Base-by-base conservation (phyloP, 2,329 filamentous ascomycete species). In the Xylaria digitata region DNA sequence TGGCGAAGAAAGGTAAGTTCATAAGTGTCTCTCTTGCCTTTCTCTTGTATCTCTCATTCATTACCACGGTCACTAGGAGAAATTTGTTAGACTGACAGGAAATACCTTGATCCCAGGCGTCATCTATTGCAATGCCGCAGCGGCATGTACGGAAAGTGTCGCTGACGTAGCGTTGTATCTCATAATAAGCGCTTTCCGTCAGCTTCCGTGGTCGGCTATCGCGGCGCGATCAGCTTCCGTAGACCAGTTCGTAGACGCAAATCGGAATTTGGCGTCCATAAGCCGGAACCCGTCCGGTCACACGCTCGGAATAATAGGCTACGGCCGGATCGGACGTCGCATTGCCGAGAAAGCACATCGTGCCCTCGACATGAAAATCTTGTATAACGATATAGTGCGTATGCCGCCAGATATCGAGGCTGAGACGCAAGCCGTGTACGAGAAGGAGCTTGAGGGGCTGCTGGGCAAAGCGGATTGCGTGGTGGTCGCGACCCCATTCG, bases 131-230 rank as follows among this genome's bases (percentile, higher is more conserved):
- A 90, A 60, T 74, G 83, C 85, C 7, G 87, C 87, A 2, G 81
- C 83, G 1, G 87, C 87, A 0, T 88, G 85, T 46, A 86, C 86
- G 0, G 57, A 60, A 34, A 60, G 57, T 17, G 88, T 90, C 1
- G 86, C 87, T 23, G 87, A 90, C 70, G 83, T 86, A 61, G 86
- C 86, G 0, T 80, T 90, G 50, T 87, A 85, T 73, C 82, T 88
- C 54, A 86, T 90, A 58, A 80, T 90, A 8, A 82, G 83, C 21
- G 82, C 83, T 1, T 90, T 89, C 77, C 84, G 88, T 43, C 83
- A 85, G 26, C 81, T 90, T 53, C 79, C 82, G 5, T 89, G 86
- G 85, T 85, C 82, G 3, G 80, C 83, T 32, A 76, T 81, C 30
- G 86, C 85, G 3, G 86, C 86, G 0, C 80, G 85, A 6, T 80